A percentile compares a stretch with the other conserved stretches of the same genome.
These are phyloP conservation scores for Silene vulgaris DNA, from an alignment of 179 eudicot species.

Conservation along the genomic window DNA sequence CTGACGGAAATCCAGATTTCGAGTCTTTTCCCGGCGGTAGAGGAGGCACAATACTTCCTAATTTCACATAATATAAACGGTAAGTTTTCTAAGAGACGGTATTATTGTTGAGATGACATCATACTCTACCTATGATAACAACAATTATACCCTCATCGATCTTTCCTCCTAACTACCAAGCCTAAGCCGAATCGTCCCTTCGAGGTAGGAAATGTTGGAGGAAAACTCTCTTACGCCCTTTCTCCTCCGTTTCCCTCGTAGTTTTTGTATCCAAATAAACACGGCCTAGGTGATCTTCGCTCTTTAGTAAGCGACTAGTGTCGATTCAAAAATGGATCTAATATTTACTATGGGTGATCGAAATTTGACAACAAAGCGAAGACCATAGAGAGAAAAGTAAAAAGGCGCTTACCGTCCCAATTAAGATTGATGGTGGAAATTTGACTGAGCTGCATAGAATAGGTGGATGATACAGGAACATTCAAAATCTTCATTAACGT, in stretches of 20 bases:
- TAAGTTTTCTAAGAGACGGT: background rate
- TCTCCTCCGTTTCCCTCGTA: too few species aligned
- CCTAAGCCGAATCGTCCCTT: background rate
- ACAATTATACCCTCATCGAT: too few species aligned
- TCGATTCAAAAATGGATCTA: too few species aligned
- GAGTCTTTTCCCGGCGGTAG: background rate
- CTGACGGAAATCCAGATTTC: background rate
- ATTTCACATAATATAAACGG: background rate
- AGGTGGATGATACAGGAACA: background rate
- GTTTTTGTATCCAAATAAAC: too few species aligned
- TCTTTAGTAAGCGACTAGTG: too few species aligned
- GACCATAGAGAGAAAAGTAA: background rate
- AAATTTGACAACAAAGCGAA: background rate
- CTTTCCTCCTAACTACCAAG: too few species aligned
- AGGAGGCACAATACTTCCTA: conserved; percentile 2
- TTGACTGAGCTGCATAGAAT: background rate
- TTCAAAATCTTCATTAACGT: conserved; percentile 7
- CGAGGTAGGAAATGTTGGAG: too few species aligned
- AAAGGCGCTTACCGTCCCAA: conserved; percentile 6
- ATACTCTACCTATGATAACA: too few species aligned
- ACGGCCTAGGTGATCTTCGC: too few species aligned
- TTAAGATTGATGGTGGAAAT: background rate
- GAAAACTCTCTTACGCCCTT: too few species aligned
- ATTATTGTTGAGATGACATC: too few species aligned
- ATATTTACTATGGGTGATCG: too few species aligned